Percentiles rank a stretch among this genome's conserved stretches.
Evolutionary conservation across 2,329 filamentous ascomycete genomes (phyloP).

Genomic region (Juglanconis juglandina): DNA sequence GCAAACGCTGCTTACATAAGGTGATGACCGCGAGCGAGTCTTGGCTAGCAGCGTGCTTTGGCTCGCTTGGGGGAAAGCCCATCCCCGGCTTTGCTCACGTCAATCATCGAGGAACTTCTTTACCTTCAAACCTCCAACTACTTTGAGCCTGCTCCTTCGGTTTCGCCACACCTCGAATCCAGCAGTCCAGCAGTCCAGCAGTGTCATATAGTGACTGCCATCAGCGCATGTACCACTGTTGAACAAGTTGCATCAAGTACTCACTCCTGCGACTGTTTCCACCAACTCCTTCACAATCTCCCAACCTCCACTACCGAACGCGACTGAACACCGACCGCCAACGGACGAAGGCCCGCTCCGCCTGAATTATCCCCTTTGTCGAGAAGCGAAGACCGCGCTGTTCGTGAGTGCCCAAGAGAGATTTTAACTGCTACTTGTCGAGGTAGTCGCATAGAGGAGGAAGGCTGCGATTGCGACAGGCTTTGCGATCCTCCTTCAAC

Average conservation of each 20-base stretch:
- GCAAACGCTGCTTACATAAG: no score
- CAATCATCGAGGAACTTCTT: not conserved
- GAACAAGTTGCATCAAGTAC: not conserved
- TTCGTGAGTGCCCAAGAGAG: not conserved
- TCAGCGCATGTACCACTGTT: not conserved
- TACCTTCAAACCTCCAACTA: not conserved
- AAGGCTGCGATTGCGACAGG: not conserved
- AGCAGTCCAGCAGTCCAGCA: not conserved
- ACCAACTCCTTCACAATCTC: not conserved
- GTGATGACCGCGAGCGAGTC: not conserved
- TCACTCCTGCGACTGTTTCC: not conserved
- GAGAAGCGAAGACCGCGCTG: not conserved
- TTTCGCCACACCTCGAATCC: not conserved
- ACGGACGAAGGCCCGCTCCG: not conserved
- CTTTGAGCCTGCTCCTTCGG: not conserved
- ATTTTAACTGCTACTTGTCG: not conserved
- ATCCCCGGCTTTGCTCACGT: not conserved
- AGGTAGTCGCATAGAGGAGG: not conserved
- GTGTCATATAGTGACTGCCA: not conserved
- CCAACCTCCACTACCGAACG: not conserved
- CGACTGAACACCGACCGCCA: not conserved
- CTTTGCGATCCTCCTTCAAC: conserved; percentile 2
- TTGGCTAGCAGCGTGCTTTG: not conserved
- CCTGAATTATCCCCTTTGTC: not conserved
- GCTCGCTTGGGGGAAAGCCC: not conserved